Conservation (phyloP, 768 basidiomycete genomes). For the Nevesoporus exiguus region DNA sequence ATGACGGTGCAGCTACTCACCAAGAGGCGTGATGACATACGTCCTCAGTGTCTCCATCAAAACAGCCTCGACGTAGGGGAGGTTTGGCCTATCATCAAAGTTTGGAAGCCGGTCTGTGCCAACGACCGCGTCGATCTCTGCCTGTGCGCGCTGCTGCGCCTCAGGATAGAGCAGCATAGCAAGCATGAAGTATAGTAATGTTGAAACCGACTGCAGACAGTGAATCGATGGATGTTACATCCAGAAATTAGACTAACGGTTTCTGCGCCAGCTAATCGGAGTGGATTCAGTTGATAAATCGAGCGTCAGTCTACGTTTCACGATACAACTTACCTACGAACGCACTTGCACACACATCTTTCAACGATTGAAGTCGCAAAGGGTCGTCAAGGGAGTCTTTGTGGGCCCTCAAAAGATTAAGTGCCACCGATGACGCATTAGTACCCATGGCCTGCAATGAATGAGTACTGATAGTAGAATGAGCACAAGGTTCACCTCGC, state of each 20-base stretch:
- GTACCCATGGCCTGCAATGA: conserved; percentile 9
- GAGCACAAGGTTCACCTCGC: conserved; percentile 6
- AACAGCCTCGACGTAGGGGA: not conserved
- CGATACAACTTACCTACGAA: conserved; percentile 13
- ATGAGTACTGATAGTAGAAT: not conserved
- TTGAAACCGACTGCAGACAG: conserved; percentile 10
- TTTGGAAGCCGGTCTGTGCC: not conserved
- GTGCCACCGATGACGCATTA: conserved; percentile 10
- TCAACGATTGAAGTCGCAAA: conserved; percentile 11
- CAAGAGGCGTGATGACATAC: conserved; percentile 1
- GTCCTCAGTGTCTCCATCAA: not conserved
- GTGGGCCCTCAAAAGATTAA: no score
- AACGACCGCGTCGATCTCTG: not conserved
- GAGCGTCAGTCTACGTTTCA: not conserved
- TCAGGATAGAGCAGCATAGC: conserved; percentile 31
- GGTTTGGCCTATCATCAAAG: not conserved
- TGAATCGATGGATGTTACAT: no score
- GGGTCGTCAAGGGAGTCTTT: conserved; percentile 9
- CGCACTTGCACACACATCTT: not conserved
- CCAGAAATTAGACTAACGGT: conserved; percentile 13
- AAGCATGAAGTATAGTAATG: conserved; percentile 24
- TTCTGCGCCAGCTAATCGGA: conserved; percentile 18
- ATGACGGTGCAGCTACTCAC: conserved; percentile 5
- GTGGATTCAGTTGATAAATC: not conserved
- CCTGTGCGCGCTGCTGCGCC: conserved; percentile 13